phyloP scores from a whole-genome alignment of 1,139 yeast genomes.

The Kurtzmaniella quercitrusa region DNA sequence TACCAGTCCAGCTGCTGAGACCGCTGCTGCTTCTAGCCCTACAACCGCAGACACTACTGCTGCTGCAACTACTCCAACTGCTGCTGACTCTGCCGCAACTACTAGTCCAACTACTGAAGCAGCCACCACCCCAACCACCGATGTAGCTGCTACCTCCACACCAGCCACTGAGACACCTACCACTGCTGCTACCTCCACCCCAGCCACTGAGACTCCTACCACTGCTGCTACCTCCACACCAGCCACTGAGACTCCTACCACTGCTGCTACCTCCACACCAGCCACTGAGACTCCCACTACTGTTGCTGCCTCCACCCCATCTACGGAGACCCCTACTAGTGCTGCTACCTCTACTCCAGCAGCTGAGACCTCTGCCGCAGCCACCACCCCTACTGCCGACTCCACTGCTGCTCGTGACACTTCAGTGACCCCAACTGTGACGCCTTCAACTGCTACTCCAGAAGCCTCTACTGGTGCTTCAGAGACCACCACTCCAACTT shows the following conservation, averaged over 20 bases:
- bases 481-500: no score
- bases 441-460: background rate
- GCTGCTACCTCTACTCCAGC: conserved; percentile 3
- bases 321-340: conserved; percentile 3
- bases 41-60: no score
- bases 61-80: background rate
- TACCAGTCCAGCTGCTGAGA: no score
- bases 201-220: conserved; percentile 1
- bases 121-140: no score
- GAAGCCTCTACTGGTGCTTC: background rate
- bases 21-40: background rate
- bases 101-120: conserved; percentile 4
- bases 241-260: conserved; percentile 3
- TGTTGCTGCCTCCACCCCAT: conserved; percentile 3
- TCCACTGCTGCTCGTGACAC: conserved; percentile 1
- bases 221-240: conserved; percentile 5
- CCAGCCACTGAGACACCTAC: conserved; percentile 2
- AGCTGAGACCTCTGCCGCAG: conserved; percentile 3
- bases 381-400: background rate
- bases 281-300: conserved; percentile 4
- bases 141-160: background rate
- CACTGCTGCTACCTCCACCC: conserved; percentile 2
- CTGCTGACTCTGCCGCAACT: conserved; percentile 1
- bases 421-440: conserved; percentile 4
- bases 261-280: conserved; percentile 5